phyloP scores from a whole-genome alignment of 306 rosid genomes.

The Cicer arietinum region DNA sequence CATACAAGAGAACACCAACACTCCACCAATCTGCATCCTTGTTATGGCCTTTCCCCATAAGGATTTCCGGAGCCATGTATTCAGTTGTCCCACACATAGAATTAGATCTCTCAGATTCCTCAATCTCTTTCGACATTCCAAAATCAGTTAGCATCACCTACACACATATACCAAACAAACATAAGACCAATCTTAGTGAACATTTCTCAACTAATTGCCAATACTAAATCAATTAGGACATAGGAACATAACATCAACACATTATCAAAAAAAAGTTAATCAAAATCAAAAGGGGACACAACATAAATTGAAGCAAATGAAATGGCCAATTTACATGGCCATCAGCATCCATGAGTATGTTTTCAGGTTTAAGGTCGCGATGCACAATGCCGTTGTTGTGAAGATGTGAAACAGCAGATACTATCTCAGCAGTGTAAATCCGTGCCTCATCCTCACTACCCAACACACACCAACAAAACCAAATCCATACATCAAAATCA shows the following conservation, averaged over 20 bases:
- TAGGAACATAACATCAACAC: constrained; percentile 7
- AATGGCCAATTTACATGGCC: constrained; percentile 79
- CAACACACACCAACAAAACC: constrained; percentile 56
- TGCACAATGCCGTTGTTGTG: constrained; percentile 88
- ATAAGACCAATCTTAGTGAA: neutral
- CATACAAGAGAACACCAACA: constrained; percentile 83
- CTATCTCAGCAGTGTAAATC: constrained; percentile 92
- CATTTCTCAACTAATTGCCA: neutral
- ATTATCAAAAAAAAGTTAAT: neutral
- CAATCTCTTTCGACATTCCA: constrained; percentile 93
- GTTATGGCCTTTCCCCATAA: constrained; percentile 87
- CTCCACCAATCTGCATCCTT: constrained; percentile 99
- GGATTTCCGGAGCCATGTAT: constrained; percentile 96
- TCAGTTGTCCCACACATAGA: constrained; percentile 96
- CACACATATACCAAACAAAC: constrained; percentile 21
- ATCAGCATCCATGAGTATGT: constrained; percentile 86
- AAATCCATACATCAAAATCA: constrained; percentile 45
- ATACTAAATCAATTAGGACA: constrained; percentile 1
- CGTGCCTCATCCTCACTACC: constrained; percentile 97
- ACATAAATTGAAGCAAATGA: constrained; percentile 22
- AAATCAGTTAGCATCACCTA: constrained; percentile 96
- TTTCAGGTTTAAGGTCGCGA: constrained; percentile 97
- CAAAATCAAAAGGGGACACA: neutral
- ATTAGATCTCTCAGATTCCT: constrained; percentile 81
- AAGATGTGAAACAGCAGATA: constrained; percentile 93